Evolutionary conservation across 495 filamentous ascomycete species (phyloP).

Genomic region (Aspergillus kassunensis): DNA sequence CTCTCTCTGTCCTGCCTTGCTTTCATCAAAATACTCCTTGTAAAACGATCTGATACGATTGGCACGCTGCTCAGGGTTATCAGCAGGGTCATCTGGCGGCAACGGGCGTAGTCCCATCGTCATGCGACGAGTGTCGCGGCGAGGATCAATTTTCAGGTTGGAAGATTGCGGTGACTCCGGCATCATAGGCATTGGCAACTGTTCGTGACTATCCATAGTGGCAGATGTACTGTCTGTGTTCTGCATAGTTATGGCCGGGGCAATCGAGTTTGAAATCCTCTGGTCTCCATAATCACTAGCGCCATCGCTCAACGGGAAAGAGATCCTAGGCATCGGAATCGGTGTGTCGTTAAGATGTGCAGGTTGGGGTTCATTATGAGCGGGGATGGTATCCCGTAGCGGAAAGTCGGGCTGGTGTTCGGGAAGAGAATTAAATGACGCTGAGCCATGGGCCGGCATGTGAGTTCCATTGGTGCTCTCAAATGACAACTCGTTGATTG

Average conservation of each 20-base stretch:
- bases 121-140: constrained; percentile 64
- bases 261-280: constrained; percentile 47
- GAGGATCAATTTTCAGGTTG: constrained; percentile 29
- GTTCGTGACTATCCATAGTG: constrained; percentile 8
- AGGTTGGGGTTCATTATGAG: constrained; percentile 10
- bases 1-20: constrained; percentile 49
- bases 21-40: constrained; percentile 97
- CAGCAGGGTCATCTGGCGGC: constrained; percentile 78
- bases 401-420: constrained; percentile 28
- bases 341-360: constrained; percentile 17
- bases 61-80: constrained; percentile 88
- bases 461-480: constrained; percentile 5
- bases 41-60: constrained; percentile 98
- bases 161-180: constrained; percentile 18
- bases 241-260: constrained; percentile 31
- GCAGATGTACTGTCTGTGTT: constrained; percentile 21
- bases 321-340: constrained; percentile 36
- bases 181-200: constrained; percentile 10
- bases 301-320: constrained; percentile 45
- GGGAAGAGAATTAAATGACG: background rate
- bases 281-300: constrained; percentile 55
- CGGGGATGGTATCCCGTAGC: constrained; percentile 18
- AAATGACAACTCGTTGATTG: constrained; percentile 6
- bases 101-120: constrained; percentile 92
- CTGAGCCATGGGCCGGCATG: background rate